Conservation (phyloP, 768 basidiomycete species). For the Tephrocybe sp. region DNA sequence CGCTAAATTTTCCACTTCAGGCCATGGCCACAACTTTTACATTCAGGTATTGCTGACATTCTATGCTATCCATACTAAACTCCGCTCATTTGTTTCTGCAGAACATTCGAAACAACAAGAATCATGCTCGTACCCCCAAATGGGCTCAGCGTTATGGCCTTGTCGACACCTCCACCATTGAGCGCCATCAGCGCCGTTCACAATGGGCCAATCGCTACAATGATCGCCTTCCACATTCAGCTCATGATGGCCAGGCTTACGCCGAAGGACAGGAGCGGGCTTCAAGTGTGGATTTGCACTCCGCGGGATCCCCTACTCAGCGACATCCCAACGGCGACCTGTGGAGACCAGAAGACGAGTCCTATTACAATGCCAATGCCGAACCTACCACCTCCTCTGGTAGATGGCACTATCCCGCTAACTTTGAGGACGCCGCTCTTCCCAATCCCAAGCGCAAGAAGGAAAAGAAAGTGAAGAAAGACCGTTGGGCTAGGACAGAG, state of each 20-base stretch:
- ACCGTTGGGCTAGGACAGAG: conserved; percentile 83
- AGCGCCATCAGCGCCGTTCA: conserved; percentile 74
- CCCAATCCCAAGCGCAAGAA: conserved; percentile 42
- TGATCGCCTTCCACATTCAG: conserved; percentile 70
- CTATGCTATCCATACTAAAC: conserved; percentile 4
- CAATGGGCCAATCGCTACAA: conserved; percentile 89
- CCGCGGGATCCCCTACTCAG: conserved; percentile 28
- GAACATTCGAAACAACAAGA: conserved; percentile 97
- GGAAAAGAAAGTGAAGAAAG: conserved; percentile 80
- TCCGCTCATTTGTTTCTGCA: conserved; percentile 28
- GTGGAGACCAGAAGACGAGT: conserved; percentile 77
- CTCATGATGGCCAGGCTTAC: conserved; percentile 65
- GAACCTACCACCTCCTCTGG: conserved; percentile 42
- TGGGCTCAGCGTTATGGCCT: conserved; percentile 92
- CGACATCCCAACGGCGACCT: conserved; percentile 50
- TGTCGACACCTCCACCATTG: conserved; percentile 74
- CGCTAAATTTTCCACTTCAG: conserved; percentile 30
- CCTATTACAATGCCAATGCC: conserved; percentile 55
- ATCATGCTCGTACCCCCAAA: conserved; percentile 87
- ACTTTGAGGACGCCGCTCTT: conserved; percentile 65
- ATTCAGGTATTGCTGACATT: conserved; percentile 56
- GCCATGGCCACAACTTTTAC: conserved; percentile 92
- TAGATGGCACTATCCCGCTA: conserved; percentile 85
- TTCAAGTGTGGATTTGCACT: conserved; percentile 38
- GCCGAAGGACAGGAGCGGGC: conserved; percentile 77